These are phyloP conservation scores for Poterioochromonas sp. DNA, from an alignment of 352 stramenopile genomes.

Conservation along the genomic window DNA sequence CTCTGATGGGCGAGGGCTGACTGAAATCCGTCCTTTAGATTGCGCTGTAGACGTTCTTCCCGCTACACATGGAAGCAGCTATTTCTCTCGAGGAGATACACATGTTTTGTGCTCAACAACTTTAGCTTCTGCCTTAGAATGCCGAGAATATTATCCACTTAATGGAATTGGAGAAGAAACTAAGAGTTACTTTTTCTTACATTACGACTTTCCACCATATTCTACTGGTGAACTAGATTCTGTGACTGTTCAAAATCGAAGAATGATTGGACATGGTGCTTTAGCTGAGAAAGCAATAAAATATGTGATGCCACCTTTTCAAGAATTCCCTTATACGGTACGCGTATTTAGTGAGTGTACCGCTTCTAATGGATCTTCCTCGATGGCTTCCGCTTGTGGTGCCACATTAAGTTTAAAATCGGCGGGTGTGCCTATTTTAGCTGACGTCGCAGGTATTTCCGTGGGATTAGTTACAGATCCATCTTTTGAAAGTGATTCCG, in stretches of 20 bases:
- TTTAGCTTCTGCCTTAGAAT: slow-evolving; percentile 31
- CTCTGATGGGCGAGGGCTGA: slow-evolving; percentile 34
- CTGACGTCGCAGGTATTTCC: slow-evolving; percentile 74
- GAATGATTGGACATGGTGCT: slow-evolving; percentile 77
- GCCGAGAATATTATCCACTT: background rate
- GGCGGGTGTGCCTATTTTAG: slow-evolving; percentile 69
- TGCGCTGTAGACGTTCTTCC: slow-evolving; percentile 35
- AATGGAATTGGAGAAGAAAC: background rate
- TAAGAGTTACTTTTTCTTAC: slow-evolving; percentile 57
- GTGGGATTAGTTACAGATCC: slow-evolving; percentile 56
- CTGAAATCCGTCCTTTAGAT: slow-evolving; percentile 16
- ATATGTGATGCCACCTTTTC: slow-evolving; percentile 68
- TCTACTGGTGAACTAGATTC: slow-evolving; percentile 81
- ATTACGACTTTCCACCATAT: slow-evolving; percentile 96
- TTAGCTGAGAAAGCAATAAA: slow-evolving; percentile 83
- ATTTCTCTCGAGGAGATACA: slow-evolving; percentile 44
- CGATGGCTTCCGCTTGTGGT: slow-evolving; percentile 81
- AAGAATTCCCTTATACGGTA: slow-evolving; percentile 83
- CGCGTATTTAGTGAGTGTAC: slow-evolving; percentile 84
- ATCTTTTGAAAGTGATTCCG: slow-evolving; percentile 21
- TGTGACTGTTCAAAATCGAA: slow-evolving; percentile 62
- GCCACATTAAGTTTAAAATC: slow-evolving; percentile 82
- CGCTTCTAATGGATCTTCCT: slow-evolving; percentile 78
- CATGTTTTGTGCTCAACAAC: slow-evolving; percentile 39
- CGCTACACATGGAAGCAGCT: slow-evolving; percentile 38